Base-by-base conservation (phyloP, 164 flowering plant species). In the Annona cherimola region DNA sequence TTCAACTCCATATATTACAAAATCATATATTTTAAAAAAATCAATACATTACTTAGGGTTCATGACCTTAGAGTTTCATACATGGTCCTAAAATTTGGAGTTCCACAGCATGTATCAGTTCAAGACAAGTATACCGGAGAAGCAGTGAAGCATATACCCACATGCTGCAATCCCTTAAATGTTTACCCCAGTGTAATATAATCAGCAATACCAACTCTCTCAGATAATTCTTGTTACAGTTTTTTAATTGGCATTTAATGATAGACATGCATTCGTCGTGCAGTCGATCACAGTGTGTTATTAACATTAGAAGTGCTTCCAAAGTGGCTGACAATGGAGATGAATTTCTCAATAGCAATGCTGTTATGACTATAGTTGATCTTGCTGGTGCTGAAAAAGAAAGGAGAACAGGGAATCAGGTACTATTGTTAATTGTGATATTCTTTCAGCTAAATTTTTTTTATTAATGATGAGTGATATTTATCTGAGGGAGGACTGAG, bases 341-440 rank as follows among this genome's bases (percentile, higher is more conserved):
- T 74, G 76, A 74, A 41, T 70, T 11, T 71, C 75, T 69, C n/a
- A 43, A 67, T 55, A 74, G 69, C 69, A 61, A 65, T 77, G 80
- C 88, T 72, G 85, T 83, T 14, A 76, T 94, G 72, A 92, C 92
- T 20, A 85, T 94, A 57, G 87, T 88, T 74, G 97, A 94, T 78
- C 90, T 94, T 75, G 98, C 97, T 74, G 97, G 98, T 61, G 93
- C 98, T 59, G 98, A 94, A 83, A 89, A 89, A 76, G 94, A 88
- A 67, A 87, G 83, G 76, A 88, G 78, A 80, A 94, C 96, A 18
- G 97, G 98, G 55, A 89, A 89, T 83, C 93, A 90, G 98, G 98
- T 91, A 42, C 43, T 12, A 39, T 12, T 39, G 9, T 20, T 43
- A 44, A 9, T 5, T 11, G 42, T 35, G 3, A 26, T 46, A 8